Evolutionary conservation across 768 basidiomycete species (phyloP).

Genomic region (Daedaleopsis sinensis): DNA sequence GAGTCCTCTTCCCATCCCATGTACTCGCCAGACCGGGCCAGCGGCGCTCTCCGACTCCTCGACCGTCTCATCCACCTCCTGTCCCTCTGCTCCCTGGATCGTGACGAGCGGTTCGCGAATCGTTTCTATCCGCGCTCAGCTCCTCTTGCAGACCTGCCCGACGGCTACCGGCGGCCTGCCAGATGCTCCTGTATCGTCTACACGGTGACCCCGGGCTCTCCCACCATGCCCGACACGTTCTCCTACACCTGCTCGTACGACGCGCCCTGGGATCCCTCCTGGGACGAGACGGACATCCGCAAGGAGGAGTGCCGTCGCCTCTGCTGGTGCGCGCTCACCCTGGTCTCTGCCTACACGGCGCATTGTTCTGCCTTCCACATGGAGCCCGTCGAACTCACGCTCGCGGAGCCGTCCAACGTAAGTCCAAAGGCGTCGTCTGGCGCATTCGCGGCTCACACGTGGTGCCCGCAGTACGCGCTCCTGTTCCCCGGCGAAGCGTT

Average conservation of each 20-base stretch:
- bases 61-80: slow-evolving; percentile 67
- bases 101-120: slow-evolving; percentile 43
- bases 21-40: slow-evolving; percentile 57
- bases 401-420: slow-evolving; percentile 72
- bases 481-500: slow-evolving; percentile 77
- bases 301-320: slow-evolving; percentile 76
- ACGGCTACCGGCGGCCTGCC: slow-evolving; percentile 23
- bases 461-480: slow-evolving; percentile 51
- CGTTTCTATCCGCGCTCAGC: slow-evolving; percentile 17
- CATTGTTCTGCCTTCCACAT: slow-evolving; percentile 69
- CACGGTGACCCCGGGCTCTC: slow-evolving; percentile 31
- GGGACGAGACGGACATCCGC: slow-evolving; percentile 56
- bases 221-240: slow-evolving; percentile 34
- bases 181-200: slow-evolving; percentile 50
- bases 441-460: slow-evolving; percentile 1
- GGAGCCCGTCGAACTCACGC: slow-evolving; percentile 55
- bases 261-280: slow-evolving; percentile 63
- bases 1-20: slow-evolving; percentile 75
- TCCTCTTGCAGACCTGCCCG: slow-evolving; percentile 24
- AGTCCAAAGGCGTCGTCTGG: slow-evolving; percentile 27
- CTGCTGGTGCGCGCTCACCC: slow-evolving; percentile 73
- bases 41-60: slow-evolving; percentile 55
- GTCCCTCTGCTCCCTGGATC: slow-evolving; percentile 59
- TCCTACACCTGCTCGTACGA: slow-evolving; percentile 49
- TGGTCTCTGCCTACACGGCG: slow-evolving; percentile 68